These are phyloP conservation scores for Diversispora eburnea DNA, from an alignment of 192 early-diverging fungal species.

Conservation along the genomic window DNA sequence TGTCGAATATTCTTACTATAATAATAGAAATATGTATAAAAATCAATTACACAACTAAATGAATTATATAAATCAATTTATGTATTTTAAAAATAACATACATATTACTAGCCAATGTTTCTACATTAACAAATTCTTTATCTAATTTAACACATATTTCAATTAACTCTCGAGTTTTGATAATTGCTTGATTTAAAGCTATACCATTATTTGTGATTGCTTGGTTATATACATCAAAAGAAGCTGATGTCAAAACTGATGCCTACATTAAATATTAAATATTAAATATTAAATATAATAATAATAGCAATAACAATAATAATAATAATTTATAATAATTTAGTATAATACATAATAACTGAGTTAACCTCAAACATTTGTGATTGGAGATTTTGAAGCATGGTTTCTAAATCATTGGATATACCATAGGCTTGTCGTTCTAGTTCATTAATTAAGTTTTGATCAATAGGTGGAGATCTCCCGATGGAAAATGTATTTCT, in stretches of 20 bases:
- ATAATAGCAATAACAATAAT: no score
- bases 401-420: slow-evolving; percentile 13
- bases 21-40: neutral
- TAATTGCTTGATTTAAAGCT: neutral
- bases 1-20: slow-evolving; percentile 17
- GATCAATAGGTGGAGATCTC: neutral
- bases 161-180: slow-evolving; percentile 12
- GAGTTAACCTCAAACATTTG: slow-evolving; percentile 17
- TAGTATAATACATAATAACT: no score
- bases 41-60: no score
- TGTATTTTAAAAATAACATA: neutral
- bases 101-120: slow-evolving; percentile 21
- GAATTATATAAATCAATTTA: neutral
- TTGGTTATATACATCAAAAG: slow-evolving; percentile 19
- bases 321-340: no score
- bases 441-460: slow-evolving; percentile 14
- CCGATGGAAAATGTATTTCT: neutral
- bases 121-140: slow-evolving; percentile 9
- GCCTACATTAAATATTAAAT: neutral
- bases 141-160: slow-evolving; percentile 9
- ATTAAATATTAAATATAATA: neutral
- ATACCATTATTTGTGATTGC: neutral
- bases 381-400: slow-evolving; percentile 15
- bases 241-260: slow-evolving; percentile 1
- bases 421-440: slow-evolving; percentile 20